A percentile compares a stretch with the other conserved stretches of the same genome.
Conservation (phyloP, 768 basidiomycete species). For the Serendipita sp. region DNA sequence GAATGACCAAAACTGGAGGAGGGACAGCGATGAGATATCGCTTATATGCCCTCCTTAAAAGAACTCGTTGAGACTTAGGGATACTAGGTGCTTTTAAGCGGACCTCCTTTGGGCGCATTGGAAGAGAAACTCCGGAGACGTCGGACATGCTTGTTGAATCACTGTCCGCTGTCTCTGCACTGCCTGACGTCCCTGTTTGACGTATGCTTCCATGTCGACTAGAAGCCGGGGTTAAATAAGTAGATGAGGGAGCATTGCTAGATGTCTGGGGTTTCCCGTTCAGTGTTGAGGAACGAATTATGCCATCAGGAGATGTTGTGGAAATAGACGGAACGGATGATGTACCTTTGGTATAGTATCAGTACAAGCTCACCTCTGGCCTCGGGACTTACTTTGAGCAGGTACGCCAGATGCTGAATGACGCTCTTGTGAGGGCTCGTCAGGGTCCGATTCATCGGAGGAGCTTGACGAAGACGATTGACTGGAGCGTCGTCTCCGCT, state of each 20-base stretch:
- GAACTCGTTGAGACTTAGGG: slow-evolving; percentile 38
- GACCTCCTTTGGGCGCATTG: neutral
- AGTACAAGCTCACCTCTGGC: neutral
- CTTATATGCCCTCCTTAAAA: slow-evolving; percentile 79
- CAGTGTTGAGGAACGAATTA: neutral
- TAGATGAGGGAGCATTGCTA: neutral
- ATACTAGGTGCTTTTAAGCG: slow-evolving; percentile 11
- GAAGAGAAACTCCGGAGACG: neutral
- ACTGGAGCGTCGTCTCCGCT: neutral
- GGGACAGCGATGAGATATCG: slow-evolving; percentile 79
- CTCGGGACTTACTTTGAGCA: neutral
- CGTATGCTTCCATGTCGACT: slow-evolving; percentile 1
- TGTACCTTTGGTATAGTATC: slow-evolving; percentile 17
- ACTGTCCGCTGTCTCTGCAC: neutral
- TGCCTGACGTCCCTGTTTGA: neutral
- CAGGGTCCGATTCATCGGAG: neutral
- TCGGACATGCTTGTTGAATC: neutral
- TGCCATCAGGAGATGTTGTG: slow-evolving; percentile 26
- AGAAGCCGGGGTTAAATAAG: neutral
- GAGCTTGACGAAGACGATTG: neutral
- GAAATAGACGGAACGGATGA: slow-evolving; percentile 40
- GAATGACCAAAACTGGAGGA: slow-evolving; percentile 80
- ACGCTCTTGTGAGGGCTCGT: neutral
- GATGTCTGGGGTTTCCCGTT: neutral
- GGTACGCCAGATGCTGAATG: neutral